Conservation (phyloP, 78 protist species). For the Blattamonas nauphoetae region DNA sequence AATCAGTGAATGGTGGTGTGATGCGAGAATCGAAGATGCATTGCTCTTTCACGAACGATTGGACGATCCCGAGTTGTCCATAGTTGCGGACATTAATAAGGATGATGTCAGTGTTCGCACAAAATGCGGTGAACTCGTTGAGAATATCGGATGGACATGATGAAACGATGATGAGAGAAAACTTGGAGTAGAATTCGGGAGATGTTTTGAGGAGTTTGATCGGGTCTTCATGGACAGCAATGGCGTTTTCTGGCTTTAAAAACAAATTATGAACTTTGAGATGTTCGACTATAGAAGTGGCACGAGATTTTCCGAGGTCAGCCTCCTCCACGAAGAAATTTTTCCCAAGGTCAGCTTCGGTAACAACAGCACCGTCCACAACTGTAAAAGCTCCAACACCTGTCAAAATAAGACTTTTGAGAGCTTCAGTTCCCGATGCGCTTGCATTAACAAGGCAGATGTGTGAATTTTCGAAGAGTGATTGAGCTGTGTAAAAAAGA, state of each 20-base stretch:
- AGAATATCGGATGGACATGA: constrained; percentile 34
- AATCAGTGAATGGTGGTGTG: constrained; percentile 7
- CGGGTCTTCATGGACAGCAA: constrained; percentile 18
- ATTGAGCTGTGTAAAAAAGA: too few relatives aligned
- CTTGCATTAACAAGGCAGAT: constrained; percentile 65
- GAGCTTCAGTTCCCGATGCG: constrained; percentile 71
- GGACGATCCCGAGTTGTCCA: constrained; percentile 63
- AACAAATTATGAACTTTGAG: constrained; percentile 19
- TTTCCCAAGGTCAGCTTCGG: constrained; percentile 50
- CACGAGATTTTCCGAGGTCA: constrained; percentile 55
- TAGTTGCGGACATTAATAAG: constrained; percentile 43
- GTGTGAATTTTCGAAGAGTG: constrained; percentile 47
- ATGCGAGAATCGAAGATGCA: neutral
- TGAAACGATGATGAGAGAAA: constrained; percentile 54
- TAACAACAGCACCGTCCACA: constrained; percentile 52
- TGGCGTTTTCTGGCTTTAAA: constrained; percentile 4
- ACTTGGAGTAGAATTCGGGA: constrained; percentile 39
- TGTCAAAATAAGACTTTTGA: constrained; percentile 77
- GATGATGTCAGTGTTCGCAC: constrained; percentile 28
- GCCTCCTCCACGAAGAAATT: constrained; percentile 54
- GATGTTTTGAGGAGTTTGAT: constrained; percentile 27
- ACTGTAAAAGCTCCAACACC: constrained; percentile 69
- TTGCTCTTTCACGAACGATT: neutral
- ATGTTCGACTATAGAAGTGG: constrained; percentile 37
- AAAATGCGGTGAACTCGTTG: constrained; percentile 18